Evolutionary conservation across 164 flowering plant genomes (phyloP), one percentile per base, ranked within the genome.

Genomic region (Santalum album): DNA sequence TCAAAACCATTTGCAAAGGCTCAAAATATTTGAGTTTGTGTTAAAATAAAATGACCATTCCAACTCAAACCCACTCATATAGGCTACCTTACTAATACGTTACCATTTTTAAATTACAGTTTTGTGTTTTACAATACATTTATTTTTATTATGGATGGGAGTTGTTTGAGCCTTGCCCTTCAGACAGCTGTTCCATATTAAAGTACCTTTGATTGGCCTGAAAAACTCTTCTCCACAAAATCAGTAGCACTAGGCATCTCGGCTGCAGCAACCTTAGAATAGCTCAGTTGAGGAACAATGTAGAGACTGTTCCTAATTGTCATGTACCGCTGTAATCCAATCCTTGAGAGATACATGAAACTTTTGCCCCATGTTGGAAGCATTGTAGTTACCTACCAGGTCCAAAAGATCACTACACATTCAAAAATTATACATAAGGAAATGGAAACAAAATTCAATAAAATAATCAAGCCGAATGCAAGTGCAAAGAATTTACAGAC

Each of bases 301-400:
- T 21, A 11, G 24, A 60, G 16, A 54, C 57, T 51, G 6, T 44
- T 72, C 22, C 60, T 16, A 21, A 39, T 17, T 38, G 58, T 66
- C 43, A 56, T 24, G 46, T 50, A 55, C 27, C 24, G 25, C 34
- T 24, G 50, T 7, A 51, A 29, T 7, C 69, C 65, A 25, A 57
- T 29, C 54, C 42, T 59, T 21, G 60, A 51, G 16, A 70, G 29
- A 32, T 56, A 67, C 43, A 46, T 54, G n/a, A 55, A 39, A 54
- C 56, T 61, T 62, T 78, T 69, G 61, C 75, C 61, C 76, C 77
- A 78, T 71, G 75, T 67, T 25, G 68, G 61, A 21, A 75, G 58
- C 90, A 83, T 80, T 40, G 21, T 52, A 11, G 26, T 5, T 44
- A 43, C 52, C 52, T 56, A 46, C 18, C 17, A 40, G 25, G 39